These are phyloP conservation scores for Avicennia marina DNA, from an alignment of 257 asterid genomes.

Conservation along the genomic window DNA sequence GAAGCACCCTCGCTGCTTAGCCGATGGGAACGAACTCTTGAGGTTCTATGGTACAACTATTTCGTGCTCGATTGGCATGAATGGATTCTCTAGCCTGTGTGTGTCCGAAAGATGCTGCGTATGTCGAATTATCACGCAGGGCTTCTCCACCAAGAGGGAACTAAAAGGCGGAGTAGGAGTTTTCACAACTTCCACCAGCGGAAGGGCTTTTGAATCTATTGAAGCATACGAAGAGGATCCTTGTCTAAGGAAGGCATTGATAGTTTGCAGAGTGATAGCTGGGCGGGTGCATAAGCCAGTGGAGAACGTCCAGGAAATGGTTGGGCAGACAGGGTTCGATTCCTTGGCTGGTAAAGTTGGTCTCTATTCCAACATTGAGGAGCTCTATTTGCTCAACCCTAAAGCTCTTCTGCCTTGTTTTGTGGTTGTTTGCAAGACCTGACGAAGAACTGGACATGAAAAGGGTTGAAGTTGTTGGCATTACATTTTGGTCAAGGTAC, in stretches of 20 bases:
- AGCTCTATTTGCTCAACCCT: constrained; percentile 59
- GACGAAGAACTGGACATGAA: no score
- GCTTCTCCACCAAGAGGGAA: constrained; percentile 52
- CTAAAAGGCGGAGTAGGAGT: constrained; percentile 55
- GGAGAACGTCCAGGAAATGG: constrained; percentile 61
- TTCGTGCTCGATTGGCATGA: constrained; percentile 52
- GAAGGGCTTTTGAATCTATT: constrained; percentile 53
- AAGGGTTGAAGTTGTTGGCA: no score
- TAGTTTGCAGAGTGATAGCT: constrained; percentile 66
- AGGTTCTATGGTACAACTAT: constrained; percentile 65
- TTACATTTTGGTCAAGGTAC: no score
- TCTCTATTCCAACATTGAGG: constrained; percentile 61
- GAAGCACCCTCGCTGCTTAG: constrained; percentile 67
- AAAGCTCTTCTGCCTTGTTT: constrained; percentile 70
- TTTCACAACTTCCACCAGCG: constrained; percentile 68
- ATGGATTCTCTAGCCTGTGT: constrained; percentile 57
- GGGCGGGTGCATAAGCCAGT: constrained; percentile 75
- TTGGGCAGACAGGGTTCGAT: constrained; percentile 57
- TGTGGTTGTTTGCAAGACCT: constrained; percentile 53
- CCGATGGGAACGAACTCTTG: constrained; percentile 67
- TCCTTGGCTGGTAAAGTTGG: constrained; percentile 81
- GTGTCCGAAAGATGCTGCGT: constrained; percentile 48
- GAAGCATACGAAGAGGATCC: constrained; percentile 31
- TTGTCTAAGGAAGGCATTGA: constrained; percentile 47
- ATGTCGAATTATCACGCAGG: constrained; percentile 48